A percentile compares a stretch with the other conserved stretches of the same genome.
phyloP scores from a whole-genome alignment of 371 early-diverging fungal genomes.

The Mortierella sp. region DNA sequence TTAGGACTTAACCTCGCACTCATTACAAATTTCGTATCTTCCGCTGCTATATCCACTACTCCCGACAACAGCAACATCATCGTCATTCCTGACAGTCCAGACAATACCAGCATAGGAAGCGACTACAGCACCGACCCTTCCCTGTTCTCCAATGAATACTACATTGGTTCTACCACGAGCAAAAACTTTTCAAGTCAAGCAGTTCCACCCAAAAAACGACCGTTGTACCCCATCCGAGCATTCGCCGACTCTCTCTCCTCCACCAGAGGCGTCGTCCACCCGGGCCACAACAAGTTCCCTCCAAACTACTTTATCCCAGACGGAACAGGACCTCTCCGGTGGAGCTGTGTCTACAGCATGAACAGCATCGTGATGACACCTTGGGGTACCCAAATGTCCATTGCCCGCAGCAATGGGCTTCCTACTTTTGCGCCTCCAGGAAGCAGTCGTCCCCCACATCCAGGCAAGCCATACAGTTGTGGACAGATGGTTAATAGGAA shows the following conservation, averaged over 20 bases:
- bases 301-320: slow-evolving; percentile 12
- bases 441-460: background rate
- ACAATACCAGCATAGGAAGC: background rate
- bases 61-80: background rate
- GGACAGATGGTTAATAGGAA: slow-evolving; percentile 12
- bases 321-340: slow-evolving; percentile 3
- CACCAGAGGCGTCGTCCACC: background rate
- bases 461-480: slow-evolving; percentile 10
- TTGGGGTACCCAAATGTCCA: background rate
- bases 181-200: background rate
- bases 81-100: background rate
- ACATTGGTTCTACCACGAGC: background rate
- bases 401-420: background rate
- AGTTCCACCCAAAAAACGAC: background rate
- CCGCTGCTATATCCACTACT: background rate
- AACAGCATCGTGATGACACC: background rate
- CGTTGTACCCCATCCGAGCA: background rate
- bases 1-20: background rate
- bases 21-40: background rate
- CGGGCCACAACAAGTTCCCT: background rate
- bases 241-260: background rate
- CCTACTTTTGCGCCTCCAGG: background rate
- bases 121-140: slow-evolving; percentile 5
- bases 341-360: slow-evolving; percentile 5
- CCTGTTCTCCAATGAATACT: background rate